phyloP scores from a whole-genome alignment of 1,284 basidiomycete species.

The Phaffia rhodozyma region DNA sequence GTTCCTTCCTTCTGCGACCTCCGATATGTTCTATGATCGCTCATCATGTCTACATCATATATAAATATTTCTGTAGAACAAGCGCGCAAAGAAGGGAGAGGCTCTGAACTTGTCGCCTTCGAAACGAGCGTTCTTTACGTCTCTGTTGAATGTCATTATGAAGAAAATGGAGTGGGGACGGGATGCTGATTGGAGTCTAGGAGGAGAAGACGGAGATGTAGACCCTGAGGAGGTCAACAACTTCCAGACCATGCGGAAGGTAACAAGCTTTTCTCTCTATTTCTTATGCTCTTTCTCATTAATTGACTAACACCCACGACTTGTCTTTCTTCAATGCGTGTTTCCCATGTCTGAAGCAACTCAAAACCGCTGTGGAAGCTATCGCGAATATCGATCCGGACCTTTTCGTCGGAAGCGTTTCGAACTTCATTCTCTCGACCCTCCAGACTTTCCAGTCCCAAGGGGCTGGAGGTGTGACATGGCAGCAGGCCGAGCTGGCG shows the following conservation, averaged over 20 bases:
- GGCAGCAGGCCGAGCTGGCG: slow-evolving; percentile 90
- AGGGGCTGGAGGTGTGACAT: slow-evolving; percentile 46
- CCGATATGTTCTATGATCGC: neutral
- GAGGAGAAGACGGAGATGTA: slow-evolving; percentile 64
- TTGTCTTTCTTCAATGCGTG: slow-evolving; percentile 40
- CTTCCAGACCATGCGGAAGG: slow-evolving; percentile 79
- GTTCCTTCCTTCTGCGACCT: slow-evolving; percentile 30
- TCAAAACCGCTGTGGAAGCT: slow-evolving; percentile 36
- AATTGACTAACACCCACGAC: too few relatives aligned
- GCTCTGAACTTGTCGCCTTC: slow-evolving; percentile 48
- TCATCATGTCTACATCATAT: slow-evolving; percentile 17
- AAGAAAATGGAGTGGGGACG: slow-evolving; percentile 52
- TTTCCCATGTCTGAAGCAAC: slow-evolving; percentile 75
- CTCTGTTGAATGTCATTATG: slow-evolving; percentile 66
- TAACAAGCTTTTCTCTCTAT: slow-evolving; percentile 24
- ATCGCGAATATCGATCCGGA: slow-evolving; percentile 24
- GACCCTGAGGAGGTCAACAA: slow-evolving; percentile 79
- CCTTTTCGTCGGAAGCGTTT: slow-evolving; percentile 19
- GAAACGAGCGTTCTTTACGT: slow-evolving; percentile 67
- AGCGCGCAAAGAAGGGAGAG: slow-evolving; percentile 58
- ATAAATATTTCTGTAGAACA: slow-evolving; percentile 46
- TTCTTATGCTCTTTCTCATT: neutral
- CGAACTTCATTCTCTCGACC: slow-evolving; percentile 28
- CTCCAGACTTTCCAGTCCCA: slow-evolving; percentile 28
- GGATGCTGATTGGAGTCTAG: slow-evolving; percentile 77